These are phyloP conservation scores for Leptographium lundbergii DNA, from an alignment of 2,329 filamentous ascomycete genomes.

Conservation along the genomic window DNA sequence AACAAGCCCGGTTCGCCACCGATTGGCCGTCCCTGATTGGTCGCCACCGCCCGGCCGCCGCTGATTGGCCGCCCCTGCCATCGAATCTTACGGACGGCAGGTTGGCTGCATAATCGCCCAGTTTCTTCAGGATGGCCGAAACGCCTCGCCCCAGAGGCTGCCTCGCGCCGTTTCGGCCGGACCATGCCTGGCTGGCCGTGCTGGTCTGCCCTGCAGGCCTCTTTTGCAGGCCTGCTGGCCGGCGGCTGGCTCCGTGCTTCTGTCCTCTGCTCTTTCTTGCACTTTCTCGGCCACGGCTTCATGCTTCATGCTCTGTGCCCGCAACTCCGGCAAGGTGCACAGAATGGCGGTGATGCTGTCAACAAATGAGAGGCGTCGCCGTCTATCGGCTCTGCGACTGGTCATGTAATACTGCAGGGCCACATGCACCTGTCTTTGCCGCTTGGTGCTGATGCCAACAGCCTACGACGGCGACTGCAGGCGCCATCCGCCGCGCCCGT, in stretches of 20 bases:
- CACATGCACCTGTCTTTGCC: too few species aligned
- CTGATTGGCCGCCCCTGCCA: neutral
- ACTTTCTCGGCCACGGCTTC: too few species aligned
- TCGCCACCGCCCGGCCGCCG: too few species aligned
- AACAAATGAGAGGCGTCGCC: too few species aligned
- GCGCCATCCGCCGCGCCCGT: too few species aligned
- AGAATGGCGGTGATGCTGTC: neutral
- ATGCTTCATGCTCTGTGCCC: neutral
- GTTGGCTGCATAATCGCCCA: neutral
- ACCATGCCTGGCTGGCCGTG: neutral
- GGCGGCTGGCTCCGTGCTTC: neutral
- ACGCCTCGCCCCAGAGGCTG: slow-evolving; percentile 7
- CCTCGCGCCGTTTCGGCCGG: slow-evolving; percentile 7
- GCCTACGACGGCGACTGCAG: too few species aligned
- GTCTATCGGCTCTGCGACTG: neutral
- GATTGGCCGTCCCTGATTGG: neutral
- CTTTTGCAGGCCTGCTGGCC: neutral
- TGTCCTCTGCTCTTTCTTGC: too few species aligned
- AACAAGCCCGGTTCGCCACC: neutral
- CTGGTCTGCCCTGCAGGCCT: neutral
- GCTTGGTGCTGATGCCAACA: too few species aligned
- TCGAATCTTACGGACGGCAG: neutral
- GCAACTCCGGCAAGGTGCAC: too few species aligned
- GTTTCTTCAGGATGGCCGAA: slow-evolving; percentile 1
- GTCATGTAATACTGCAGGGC: neutral